Base-by-base conservation (phyloP, 352 stramenopile genomes). In the Phytophthora uliginosa region DNA sequence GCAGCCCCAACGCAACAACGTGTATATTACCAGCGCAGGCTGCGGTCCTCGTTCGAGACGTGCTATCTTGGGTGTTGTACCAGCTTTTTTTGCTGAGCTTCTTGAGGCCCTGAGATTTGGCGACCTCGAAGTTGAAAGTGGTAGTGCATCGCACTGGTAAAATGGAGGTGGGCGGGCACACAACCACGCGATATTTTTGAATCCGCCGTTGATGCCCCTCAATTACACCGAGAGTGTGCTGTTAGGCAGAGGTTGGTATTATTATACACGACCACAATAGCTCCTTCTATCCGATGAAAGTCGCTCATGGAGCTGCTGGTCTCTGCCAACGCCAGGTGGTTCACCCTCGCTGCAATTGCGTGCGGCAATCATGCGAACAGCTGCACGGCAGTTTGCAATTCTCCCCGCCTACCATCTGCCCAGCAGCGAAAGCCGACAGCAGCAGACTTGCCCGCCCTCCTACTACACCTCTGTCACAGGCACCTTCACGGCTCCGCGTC, bases 321-420 rank as follows among this genome's bases (percentile, higher is more conserved):
- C 69, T 75, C 69, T 80, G 48, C 69, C 63, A 76, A 59, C 62
- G 53, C 52, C 67, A 83, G 61, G 69, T 73, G 61, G 67, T 63
- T 79, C 58, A 73, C 69, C 54, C 77, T 73, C 34, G 54, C 51
- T 62, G 69, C 73, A 82, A 77, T 74, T 77, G 76, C 69, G 64
- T 63, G 63, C 53, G 78, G 82, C 79, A 81, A 79, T 81, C 70
- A 81, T 79, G 79, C 73, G 61, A 77, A 59, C 70, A 76, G 47
- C 65, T 67, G 66, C 47, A 70, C 63, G 73, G 72, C 79, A 91
- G 83, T 88, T 88, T 89, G 83, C 83, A 82, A 89, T 89, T 79
- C 66, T 72, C 77, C 57, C 36, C 48, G 56, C 52, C 59, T 42
- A 74, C 61, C 69, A 73, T 72, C 65, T 81, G 66, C 65, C 47